Percentiles rank a stretch among this genome's conserved stretches.
Conservation (phyloP, 2,329 filamentous ascomycete genomes). For the Geoglossum cookeanum region DNA sequence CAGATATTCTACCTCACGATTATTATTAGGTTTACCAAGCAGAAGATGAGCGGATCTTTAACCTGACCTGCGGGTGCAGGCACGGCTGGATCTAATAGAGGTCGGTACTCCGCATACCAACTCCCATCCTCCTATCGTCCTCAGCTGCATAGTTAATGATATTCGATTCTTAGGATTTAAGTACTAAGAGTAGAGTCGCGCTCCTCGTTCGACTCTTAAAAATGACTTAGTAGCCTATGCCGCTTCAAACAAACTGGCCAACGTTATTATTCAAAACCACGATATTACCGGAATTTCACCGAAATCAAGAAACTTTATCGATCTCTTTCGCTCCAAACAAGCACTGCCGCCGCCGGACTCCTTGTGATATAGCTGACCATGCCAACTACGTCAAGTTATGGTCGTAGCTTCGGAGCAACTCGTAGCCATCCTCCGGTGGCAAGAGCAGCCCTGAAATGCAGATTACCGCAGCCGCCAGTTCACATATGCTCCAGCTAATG, state of each 20-base stretch:
- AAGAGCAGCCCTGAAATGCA: constrained; percentile 48
- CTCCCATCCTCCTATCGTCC: neutral
- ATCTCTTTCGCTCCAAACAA: neutral
- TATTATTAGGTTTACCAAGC: no score
- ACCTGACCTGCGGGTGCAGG: no score
- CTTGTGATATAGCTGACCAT: neutral
- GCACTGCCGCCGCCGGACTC: neutral
- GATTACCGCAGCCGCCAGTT: constrained; percentile 37
- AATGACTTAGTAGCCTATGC: neutral
- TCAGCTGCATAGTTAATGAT: neutral
- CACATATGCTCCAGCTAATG: constrained; percentile 36
- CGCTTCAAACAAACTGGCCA: neutral
- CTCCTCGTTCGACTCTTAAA: neutral
- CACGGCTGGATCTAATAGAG: no score
- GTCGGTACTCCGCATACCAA: no score
- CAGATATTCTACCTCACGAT: no score
- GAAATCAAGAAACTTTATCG: neutral
- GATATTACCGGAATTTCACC: neutral
- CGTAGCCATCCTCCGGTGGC: constrained; percentile 70
- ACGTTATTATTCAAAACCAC: neutral
- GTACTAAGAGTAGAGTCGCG: neutral
- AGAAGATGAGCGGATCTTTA: no score
- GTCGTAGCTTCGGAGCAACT: constrained; percentile 38
- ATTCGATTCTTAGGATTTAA: no score
- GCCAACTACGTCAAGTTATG: neutral